Conservation (phyloP, 768 basidiomycete genomes). For the Tephrocybe sp. region DNA sequence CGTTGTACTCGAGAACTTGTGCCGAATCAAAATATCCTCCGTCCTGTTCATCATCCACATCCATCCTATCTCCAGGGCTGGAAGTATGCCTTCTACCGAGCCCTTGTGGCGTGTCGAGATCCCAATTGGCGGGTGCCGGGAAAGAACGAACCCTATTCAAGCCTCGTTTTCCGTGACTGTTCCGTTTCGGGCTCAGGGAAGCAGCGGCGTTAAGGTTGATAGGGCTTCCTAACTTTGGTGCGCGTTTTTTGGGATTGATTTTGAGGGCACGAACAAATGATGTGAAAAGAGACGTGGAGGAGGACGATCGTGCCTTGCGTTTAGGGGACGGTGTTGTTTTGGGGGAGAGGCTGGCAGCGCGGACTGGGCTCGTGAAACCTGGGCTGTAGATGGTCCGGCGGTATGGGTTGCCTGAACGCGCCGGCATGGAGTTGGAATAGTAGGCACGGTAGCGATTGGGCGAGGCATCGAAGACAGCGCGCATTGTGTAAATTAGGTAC, state of each 20-base stretch:
- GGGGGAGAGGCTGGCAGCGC: conserved; percentile 4
- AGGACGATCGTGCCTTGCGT: conserved; percentile 10
- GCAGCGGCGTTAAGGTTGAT: neutral
- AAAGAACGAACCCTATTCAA: conserved; percentile 6
- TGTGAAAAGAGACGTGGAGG: conserved; percentile 5
- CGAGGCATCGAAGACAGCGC: neutral
- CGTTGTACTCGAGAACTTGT: neutral
- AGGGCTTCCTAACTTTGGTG: neutral
- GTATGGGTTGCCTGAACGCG: conserved; percentile 4
- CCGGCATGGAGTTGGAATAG: neutral
- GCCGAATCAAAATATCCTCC: neutral
- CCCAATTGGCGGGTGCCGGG: neutral
- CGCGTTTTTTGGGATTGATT: neutral
- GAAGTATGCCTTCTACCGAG: neutral
- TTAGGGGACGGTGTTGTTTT: conserved; percentile 4
- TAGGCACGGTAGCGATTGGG: neutral
- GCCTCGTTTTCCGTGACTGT: neutral
- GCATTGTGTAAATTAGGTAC: neutral
- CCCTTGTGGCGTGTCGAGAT: neutral
- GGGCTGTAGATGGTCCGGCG: neutral
- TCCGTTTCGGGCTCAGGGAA: neutral
- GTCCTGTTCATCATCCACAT: neutral
- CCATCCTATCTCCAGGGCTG: conserved; percentile 1
- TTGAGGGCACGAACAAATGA: conserved; percentile 5
- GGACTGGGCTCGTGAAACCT: neutral